A percentile compares a stretch with the other conserved stretches of the same genome.
Conservation (phyloP, 345 rosid species). For the Eucalyptus viminalis region DNA sequence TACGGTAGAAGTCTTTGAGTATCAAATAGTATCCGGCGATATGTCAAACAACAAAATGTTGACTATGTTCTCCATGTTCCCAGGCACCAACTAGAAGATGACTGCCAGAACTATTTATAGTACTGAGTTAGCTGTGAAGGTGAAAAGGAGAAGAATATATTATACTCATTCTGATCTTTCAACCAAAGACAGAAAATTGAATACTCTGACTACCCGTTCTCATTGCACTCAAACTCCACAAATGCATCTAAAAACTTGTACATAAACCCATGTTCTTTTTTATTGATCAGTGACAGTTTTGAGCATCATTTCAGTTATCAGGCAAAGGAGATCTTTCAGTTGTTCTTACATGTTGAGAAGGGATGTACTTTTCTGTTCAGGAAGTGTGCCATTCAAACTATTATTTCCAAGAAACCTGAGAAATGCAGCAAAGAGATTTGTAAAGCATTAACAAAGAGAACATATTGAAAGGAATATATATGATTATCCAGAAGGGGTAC, state of each 20-base stretch:
- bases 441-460: not conserved
- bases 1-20: not conserved
- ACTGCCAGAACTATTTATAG: not conserved
- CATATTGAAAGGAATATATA: not conserved
- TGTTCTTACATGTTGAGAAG: slow-evolving; percentile 48
- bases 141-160: too few species aligned
- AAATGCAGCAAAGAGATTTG: not conserved
- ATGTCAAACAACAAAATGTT: not conserved
- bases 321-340: not conserved
- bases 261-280: not conserved
- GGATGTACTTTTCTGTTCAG: slow-evolving; percentile 23
- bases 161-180: not conserved
- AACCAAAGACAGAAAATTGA: not conserved
- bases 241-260: not conserved
- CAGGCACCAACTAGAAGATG: not conserved
- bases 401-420: slow-evolving; percentile 65
- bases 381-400: slow-evolving; percentile 39
- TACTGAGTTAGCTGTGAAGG: not conserved
- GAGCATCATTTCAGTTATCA: not conserved
- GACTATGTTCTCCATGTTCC: not conserved
- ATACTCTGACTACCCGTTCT: not conserved
- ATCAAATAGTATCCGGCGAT: not conserved
- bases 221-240: not conserved
- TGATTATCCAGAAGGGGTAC: not conserved
- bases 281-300: not conserved